These are phyloP conservation scores for Hanseniaspora thailandica DNA, from an alignment of 805 yeast genomes.

Conservation along the genomic window DNA sequence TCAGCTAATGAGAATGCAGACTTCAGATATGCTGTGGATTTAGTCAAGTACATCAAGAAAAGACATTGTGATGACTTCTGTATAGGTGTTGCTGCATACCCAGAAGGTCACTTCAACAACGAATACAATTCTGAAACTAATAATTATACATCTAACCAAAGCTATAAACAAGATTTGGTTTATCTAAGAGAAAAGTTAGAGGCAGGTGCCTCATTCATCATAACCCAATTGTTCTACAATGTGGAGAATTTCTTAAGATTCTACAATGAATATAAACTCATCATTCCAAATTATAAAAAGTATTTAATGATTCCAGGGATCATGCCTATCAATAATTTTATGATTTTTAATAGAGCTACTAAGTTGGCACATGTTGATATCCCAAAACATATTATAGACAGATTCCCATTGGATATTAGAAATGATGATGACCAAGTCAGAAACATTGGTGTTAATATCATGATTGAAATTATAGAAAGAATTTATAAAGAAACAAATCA, in stretches of 20 bases:
- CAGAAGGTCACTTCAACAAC: slow-evolving; percentile 80
- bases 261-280: slow-evolving; percentile 41
- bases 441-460: slow-evolving; percentile 64
- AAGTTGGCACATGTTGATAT: slow-evolving; percentile 76
- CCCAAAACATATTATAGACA: slow-evolving; percentile 43
- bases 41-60: slow-evolving; percentile 65
- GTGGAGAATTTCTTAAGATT: slow-evolving; percentile 61
- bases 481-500: slow-evolving; percentile 44
- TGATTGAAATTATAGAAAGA: slow-evolving; percentile 50
- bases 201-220: slow-evolving; percentile 91
- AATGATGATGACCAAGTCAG: slow-evolving; percentile 74
- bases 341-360: slow-evolving; percentile 76
- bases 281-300: slow-evolving; percentile 32
- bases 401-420: slow-evolving; percentile 44
- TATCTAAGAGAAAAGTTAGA: slow-evolving; percentile 69
- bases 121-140: slow-evolving; percentile 24
- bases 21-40: slow-evolving; percentile 71
- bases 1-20: slow-evolving; percentile 35
- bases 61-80: slow-evolving; percentile 73
- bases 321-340: slow-evolving; percentile 81
- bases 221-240: slow-evolving; percentile 86
- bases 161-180: slow-evolving; percentile 59
- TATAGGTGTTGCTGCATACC: slow-evolving; percentile 94
- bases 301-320: slow-evolving; percentile 61
- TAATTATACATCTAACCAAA: slow-evolving; percentile 35